These are phyloP conservation scores for Crithidia expoeki DNA, from an alignment of 208 protist genomes.

Conservation along the genomic window DNA sequence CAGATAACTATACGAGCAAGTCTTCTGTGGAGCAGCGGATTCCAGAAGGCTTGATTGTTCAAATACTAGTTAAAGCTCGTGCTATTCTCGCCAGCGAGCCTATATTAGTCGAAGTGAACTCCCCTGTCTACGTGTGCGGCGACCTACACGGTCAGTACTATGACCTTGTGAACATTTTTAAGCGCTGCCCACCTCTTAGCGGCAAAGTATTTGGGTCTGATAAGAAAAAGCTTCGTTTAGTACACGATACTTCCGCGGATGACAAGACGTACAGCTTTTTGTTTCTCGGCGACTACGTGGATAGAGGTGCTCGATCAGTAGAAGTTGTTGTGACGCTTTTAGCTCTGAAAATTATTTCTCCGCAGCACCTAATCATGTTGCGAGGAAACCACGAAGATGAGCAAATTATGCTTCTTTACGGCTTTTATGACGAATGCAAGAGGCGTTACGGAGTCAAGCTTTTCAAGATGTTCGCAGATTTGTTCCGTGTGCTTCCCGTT, in stretches of 20 bases:
- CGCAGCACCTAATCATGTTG: conserved; percentile 97
- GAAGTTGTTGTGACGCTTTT: conserved; percentile 95
- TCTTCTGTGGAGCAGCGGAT: conserved; percentile 56
- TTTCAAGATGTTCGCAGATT: conserved; percentile 99
- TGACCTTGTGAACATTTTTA: conserved; percentile 97
- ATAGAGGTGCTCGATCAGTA: conserved; percentile 96
- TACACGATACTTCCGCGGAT: neutral
- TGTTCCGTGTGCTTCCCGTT: conserved; percentile 98
- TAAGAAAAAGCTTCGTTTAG: conserved; percentile 17
- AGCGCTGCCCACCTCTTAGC: conserved; percentile 67
- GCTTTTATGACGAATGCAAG: conserved; percentile 99
- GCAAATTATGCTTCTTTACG: conserved; percentile 99
- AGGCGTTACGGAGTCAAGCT: conserved; percentile 96
- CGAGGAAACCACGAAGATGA: conserved; percentile 99
- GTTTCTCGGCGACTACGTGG: conserved; percentile 96
- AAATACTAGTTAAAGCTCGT: conserved; percentile 60
- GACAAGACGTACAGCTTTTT: conserved; percentile 93
- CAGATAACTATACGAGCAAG: conserved; percentile 67
- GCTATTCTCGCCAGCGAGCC: conserved; percentile 74
- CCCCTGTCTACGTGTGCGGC: conserved; percentile 97
- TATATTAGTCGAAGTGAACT: conserved; percentile 65
- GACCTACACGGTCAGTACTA: conserved; percentile 99
- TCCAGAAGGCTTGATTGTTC: conserved; percentile 68
- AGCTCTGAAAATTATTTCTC: conserved; percentile 97
- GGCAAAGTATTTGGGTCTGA: conserved; percentile 43